Evolutionary conservation across 306 rosid species (phyloP), one percentile per base, ranked within the genome.

Genomic region (Echinosophora koreensis): DNA sequence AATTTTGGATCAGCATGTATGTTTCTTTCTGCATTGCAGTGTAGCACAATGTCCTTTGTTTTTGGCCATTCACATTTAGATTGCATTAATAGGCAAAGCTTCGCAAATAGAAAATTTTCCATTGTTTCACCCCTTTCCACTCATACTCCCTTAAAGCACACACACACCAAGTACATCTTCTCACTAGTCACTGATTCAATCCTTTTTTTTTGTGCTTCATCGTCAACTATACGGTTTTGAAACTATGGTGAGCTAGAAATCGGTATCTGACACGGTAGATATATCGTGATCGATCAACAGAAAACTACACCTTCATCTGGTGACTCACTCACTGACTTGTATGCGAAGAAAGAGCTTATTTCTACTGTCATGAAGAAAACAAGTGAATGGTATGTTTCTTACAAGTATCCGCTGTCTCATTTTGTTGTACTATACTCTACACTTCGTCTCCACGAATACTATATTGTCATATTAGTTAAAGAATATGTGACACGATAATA

Each of bases 291-390:
- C 84, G 71, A 76, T 22, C 22, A 79, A 84, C 70, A 56, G 32
- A 75, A 70, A 4, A 37, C 84, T 54, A 66, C 81, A 62, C n/a
- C 80, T 59, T 69, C 66, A 67, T 66, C 80, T 69, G 47, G 60
- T 77, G 80, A 78, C 74, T 82, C 84, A 86, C 47, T 80, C 67
- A 64, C 74, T 86, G 42, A 85, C 49, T 42, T 42, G 49, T 42
- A 10, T 42, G 49, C 66, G 73, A 85, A 87, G 85, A 83, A 83
- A 65, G 88, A 87, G 47, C 89, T 84, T 83, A 90, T 79, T 71
- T 87, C 91, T 68, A 69, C 92, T 66, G 91, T 88, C 84, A 80
- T 92, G 88, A 89, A 86, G 85, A 81, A 91, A 85, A 87, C 97
- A 17, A 90, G 92, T 78, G 97, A 90, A 60, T 94, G 98, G 98